Base-by-base conservation (phyloP, 352 stramenopile genomes). In the Phytophthora pinifolia region DNA sequence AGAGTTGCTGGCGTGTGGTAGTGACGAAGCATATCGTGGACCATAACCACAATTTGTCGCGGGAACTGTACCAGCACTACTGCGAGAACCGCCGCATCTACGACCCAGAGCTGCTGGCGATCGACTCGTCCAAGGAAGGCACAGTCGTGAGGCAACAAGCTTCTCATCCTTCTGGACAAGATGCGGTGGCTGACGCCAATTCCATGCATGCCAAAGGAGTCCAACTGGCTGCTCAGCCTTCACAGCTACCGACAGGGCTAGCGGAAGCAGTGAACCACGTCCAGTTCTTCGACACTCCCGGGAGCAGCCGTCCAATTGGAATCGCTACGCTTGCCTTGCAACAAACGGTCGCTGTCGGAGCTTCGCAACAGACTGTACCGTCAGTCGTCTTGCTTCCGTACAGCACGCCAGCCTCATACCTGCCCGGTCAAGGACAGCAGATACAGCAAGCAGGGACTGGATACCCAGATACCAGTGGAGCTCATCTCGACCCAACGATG, bases 21-120 rank as follows among this genome's bases (percentile, higher is more conserved):
- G 72, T 92, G 10, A 92, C 79, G 14, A 87, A 87, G 37, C 81
- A 92, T 59, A 54, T 89, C 4, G 64, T 85, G 13, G 79, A 88
- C 37, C 81, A 92, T 55, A 92, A 92, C 47, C 81, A 92, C 58
- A 92, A 88, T 39, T 56, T 92, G n/a, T 92, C 81, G 6, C 65
- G 68, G 13, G 81, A 82, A 37, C 49, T 92, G 22, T 87, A 85
- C 30, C 73, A 88, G 22, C 77, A 92, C 44, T 92, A 92, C 18
- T 73, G 81, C 46, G 77, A 88, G 43, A 92, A 92, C 32, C 79
- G 81, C 2, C 75, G 81, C 8, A 92, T 92, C 42, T 92, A 89
- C 46, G 75, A 92, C 50, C 77, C 75, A 0, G 75, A 89, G 12
- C 50, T 92, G 5, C 72, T 92, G 6, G 52, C 68, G 9, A 89